These are phyloP conservation scores for Pseudogymnoascus pannorum DNA, from an alignment of 2,329 filamentous ascomycete genomes.

Conservation along the genomic window DNA sequence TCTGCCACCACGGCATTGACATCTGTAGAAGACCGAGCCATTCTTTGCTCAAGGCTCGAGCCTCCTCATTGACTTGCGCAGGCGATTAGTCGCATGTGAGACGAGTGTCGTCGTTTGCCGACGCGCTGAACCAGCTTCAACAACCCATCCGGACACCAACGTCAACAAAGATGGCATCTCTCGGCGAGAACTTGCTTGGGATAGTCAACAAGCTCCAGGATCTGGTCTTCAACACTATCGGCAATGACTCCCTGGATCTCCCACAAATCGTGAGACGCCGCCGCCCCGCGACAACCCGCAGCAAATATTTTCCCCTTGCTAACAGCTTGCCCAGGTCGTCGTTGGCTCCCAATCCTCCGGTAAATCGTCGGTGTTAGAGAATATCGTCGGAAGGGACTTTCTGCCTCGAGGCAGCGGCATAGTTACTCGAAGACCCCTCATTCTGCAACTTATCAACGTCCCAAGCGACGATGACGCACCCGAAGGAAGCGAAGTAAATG, in stretches of 20 bases:
- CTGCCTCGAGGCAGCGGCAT: slow-evolving; percentile 94
- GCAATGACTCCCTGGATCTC: slow-evolving; percentile 93
- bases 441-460: slow-evolving; percentile 97
- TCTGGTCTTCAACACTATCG: slow-evolving; percentile 98
- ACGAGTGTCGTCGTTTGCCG: slow-evolving; percentile 4
- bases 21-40: background rate
- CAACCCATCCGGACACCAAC: background rate
- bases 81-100: slow-evolving; percentile 8
- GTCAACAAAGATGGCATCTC: slow-evolving; percentile 64
- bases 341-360: slow-evolving; percentile 97
- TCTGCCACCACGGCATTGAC: slow-evolving; percentile 5
- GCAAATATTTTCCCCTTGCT: slow-evolving; percentile 13
- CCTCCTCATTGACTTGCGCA: background rate
- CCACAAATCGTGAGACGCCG: slow-evolving; percentile 79
- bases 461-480: slow-evolving; percentile 65
- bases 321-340: slow-evolving; percentile 61
- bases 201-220: slow-evolving; percentile 99
- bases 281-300: background rate
- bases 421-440: slow-evolving; percentile 86
- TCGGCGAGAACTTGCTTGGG: slow-evolving; percentile 89
- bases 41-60: slow-evolving; percentile 3
- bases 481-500: slow-evolving; percentile 55
- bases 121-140: slow-evolving; percentile 10
- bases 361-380: slow-evolving; percentile 97
- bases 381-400: slow-evolving; percentile 97